Evolutionary conservation across 164 flowering plant genomes (phyloP).

Genomic region (Vitis rotundifolia): DNA sequence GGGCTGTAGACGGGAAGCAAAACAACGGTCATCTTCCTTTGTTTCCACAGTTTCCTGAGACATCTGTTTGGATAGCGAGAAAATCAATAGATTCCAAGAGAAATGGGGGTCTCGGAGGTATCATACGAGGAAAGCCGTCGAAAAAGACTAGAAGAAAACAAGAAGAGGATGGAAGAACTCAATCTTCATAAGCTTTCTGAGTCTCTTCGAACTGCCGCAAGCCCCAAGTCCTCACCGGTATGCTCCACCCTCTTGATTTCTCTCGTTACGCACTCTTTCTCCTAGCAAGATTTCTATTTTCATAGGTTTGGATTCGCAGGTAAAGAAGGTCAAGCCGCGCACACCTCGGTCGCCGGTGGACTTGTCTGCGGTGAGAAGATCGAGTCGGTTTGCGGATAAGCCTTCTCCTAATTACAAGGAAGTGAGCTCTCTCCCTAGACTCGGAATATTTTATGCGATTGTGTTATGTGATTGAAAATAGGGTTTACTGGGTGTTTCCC

Average conservation of each 20-base stretch:
- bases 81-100: too few species aligned
- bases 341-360: constrained; percentile 15
- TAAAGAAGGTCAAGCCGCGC: constrained; percentile 29
- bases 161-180: constrained; percentile 49
- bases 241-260: constrained; percentile 33
- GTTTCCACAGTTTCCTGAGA: too few species aligned
- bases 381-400: constrained; percentile 32
- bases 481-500: too few species aligned
- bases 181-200: constrained; percentile 39
- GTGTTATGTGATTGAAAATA: neutral
- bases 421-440: constrained; percentile 15
- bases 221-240: constrained; percentile 29
- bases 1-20: too few species aligned
- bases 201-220: constrained; percentile 18
- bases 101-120: constrained; percentile 9
- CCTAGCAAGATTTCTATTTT: neutral
- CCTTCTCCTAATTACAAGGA: constrained; percentile 38
- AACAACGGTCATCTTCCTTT: too few species aligned
- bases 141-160: constrained; percentile 53
- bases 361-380: constrained; percentile 32
- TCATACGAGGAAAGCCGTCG: constrained; percentile 36
- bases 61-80: constrained; percentile 3
- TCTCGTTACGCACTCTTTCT: neutral
- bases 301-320: constrained; percentile 15
- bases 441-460: neutral